Evolutionary conservation across 176 grass and related monocot genomes (phyloP), one percentile per base, ranked within the genome.

Genomic region (Alloteropsis semialata): DNA sequence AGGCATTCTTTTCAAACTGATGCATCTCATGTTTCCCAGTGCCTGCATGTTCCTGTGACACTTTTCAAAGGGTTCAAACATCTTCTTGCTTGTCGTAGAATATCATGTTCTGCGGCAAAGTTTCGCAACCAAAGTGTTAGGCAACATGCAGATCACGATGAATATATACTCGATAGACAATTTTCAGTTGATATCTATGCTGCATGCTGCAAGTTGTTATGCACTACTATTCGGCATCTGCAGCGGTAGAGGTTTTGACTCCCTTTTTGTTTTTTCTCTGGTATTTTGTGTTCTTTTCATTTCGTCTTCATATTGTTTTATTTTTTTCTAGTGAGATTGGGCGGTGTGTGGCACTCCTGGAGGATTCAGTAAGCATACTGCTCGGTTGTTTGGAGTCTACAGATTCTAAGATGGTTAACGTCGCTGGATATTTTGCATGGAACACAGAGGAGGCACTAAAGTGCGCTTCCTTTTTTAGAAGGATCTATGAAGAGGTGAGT

Each of bases 401-500:
- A 41, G 88, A 91, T 91, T 65, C 83, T 48, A 91, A 91, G 45
- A 87, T 87, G 83, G 79, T 87, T 45, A 74, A 41, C 69, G 83
- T 81, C 74, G 91, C 82, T 72, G 84, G 83, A 44, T 87, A 81
- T 86, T 94, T 98, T 89, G 42, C 84, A 66, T 98, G 92, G 91
- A 87, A 90, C 66, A 62, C 56, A 62, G 89, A 91, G 63, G 90
- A 95, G 80, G 85, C 87, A 58, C 51, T 92, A 75, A 93, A 95
- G 88, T 98, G 92, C 82, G 93, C 91, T 70, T 90, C 87, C 39
- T 92, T 95, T 88, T 92, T 98, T 34, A 82, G 91, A 82, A 93
- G 96, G 76, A 98, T 98, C 69, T 98, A 95, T 85, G 92, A 98
- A 88, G 96, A 98, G 96, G 96, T 98, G 80, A 80, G 87, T 72